Conservation (phyloP, 176 grass and related monocot genomes). For the Calamus simplicifolius region DNA sequence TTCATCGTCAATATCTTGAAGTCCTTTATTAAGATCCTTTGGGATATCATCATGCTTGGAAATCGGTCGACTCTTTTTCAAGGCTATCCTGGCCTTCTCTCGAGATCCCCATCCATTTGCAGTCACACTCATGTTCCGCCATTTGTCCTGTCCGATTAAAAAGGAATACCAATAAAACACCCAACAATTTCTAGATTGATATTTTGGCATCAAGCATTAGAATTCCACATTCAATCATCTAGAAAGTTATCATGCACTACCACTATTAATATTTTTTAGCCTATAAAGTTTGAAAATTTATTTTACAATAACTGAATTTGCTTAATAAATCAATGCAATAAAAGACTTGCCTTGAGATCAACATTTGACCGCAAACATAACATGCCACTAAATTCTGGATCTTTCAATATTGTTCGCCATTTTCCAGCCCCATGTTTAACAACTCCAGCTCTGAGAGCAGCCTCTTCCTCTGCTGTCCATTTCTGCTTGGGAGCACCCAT, state of each 20-base stretch:
- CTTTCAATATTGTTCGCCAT: slow-evolving; percentile 90
- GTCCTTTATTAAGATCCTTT: slow-evolving; percentile 24
- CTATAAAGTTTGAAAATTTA: not conserved
- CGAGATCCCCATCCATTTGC: slow-evolving; percentile 72
- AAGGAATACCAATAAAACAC: not conserved
- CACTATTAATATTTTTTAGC: not conserved
- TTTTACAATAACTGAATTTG: not conserved
- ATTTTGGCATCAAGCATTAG: too few species aligned
- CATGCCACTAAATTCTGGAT: slow-evolving; percentile 70
- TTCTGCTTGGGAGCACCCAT: slow-evolving; percentile 97
- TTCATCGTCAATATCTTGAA: slow-evolving; percentile 19
- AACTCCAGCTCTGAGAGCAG: slow-evolving; percentile 89
- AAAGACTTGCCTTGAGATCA: slow-evolving; percentile 69
- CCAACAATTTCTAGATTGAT: too few species aligned
- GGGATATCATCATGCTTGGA: slow-evolving; percentile 31
- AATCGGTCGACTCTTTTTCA: slow-evolving; percentile 47
- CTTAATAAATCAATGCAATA: not conserved
- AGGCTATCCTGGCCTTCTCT: slow-evolving; percentile 57
- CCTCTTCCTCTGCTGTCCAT: slow-evolving; percentile 85
- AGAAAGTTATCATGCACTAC: too few species aligned
- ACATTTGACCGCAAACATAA: slow-evolving; percentile 81
- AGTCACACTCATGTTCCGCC: slow-evolving; percentile 87
- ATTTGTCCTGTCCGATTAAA: slow-evolving; percentile 62
- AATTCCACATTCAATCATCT: too few species aligned
- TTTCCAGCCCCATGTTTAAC: slow-evolving; percentile 79